Evolutionary conservation across 148 eudicot genomes (phyloP), one percentile per base, ranked within the genome.

Genomic region (Rhododendron ovatum): DNA sequence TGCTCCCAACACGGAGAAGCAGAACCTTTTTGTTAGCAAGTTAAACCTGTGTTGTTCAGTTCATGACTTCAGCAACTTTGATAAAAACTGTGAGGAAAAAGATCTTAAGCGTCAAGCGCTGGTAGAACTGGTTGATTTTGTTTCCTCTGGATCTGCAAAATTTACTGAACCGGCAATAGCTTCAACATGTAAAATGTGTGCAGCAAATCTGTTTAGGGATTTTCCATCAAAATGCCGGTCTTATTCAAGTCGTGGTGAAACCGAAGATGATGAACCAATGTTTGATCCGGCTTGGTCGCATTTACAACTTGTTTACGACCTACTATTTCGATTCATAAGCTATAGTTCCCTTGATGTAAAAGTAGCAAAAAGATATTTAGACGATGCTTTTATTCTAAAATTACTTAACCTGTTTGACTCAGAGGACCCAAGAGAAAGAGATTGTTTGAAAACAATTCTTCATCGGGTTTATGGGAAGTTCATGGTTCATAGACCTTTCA

Each of bases 251-350:
- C 90, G 89, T 3, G 87, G 88, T 48, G 90, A 88, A 85, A 82
- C 86, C 20, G 93, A 91, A 86, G 85, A 87, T 76, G 92, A 90
- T 26, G 92, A 91, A 86, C 92, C 93, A 6, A 89, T 83, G 76
- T 91, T 91, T 53, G 93, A 92, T 75, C 92, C 91, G 3, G 89
- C 93, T 1, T 92, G 93, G 93, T 71, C 88, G 6, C 93, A 92
- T 88, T 84, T 92, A 79, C 93, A 92, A 74, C 87, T 92, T 71
- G 91, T 92, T 41, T 92, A 92, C 61, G 93, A 92, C 57, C 69
- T 92, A 74, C 85, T 92, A 86, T 89, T 90, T 57, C 86, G 87
- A 50, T 89, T 89, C 55, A 82, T 92, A 84, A 87, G 86, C 81
- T 87, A 74, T 14, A 35, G 61, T 77, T 85, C 91, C 65, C 85